Evolutionary conservation across 805 yeast species (phyloP), one percentile per base, ranked within the genome.

Genomic region (Candida pseudoglaebosa): DNA sequence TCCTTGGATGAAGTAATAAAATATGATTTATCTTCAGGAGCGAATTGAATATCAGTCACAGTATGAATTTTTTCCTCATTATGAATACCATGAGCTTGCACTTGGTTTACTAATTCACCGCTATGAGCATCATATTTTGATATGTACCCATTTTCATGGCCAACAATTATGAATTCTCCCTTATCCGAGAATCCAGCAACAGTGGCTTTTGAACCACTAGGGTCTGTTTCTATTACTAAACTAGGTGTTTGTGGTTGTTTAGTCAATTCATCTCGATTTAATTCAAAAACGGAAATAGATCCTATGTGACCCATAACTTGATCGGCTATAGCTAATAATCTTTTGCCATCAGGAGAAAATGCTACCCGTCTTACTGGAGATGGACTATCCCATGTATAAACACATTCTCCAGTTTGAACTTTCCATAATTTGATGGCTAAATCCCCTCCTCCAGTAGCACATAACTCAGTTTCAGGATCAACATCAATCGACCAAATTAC

Each of bases 401-500:
- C 69, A 54, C 81, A 76, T 53, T 80, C 74, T 37, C 99, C 99
- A 36, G 80, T 82, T 54, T 75, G 68, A 13, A 84, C 84, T 47
- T 75, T 75, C 97, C 97, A 93, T 47, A 91, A 73, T 52, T 84
- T 85, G 50, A 86, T 78, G 38, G 84, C 71, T 61, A 83, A 80
- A 59, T 93, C 99, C 39, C 96, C 96, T 45, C 93, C 80, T 24
- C 96, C 97, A 3, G 99, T 90, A 41, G 82, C 78, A 47, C 87
- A 80, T 45, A 75, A 74, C 29, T 73, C 70, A n/a, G 91, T 73
- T 40, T 75, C 73, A 29, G 68, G 62, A 61, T 87, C 93, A 33
- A 89, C 82, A 60, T 90, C 98, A 48, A 93, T 82, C 24, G 96
- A 82, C 93, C 95, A 88, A 54, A 93, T 82, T 39, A 96, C 85